A percentile compares a stretch with the other conserved stretches of the same genome.
These are phyloP conservation scores for Pythium apleroticum DNA, from an alignment of 352 stramenopile species.

Conservation along the genomic window DNA sequence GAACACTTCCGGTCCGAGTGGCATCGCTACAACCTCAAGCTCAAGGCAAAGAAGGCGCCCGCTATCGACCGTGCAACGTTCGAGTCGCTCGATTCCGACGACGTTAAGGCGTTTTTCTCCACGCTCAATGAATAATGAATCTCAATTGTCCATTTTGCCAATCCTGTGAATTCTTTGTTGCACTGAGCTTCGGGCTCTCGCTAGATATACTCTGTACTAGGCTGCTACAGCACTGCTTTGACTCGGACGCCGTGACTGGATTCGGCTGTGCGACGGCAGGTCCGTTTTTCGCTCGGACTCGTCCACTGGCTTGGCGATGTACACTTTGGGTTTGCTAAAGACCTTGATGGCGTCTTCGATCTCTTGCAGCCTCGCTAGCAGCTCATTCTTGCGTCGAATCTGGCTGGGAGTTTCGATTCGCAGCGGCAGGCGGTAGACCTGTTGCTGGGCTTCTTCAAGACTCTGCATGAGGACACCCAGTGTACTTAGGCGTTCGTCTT, in stretches of 20 bases:
- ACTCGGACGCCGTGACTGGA: slow-evolving; percentile 15
- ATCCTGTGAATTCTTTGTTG: not conserved
- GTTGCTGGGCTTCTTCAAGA: slow-evolving; percentile 50
- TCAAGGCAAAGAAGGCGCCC: slow-evolving; percentile 90
- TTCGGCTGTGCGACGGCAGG: not conserved
- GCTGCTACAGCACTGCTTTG: slow-evolving; percentile 17
- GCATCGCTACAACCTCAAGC: slow-evolving; percentile 97
- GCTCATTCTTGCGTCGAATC: slow-evolving; percentile 74
- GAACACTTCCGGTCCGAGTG: slow-evolving; percentile 96
- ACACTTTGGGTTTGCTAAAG: slow-evolving; percentile 86
- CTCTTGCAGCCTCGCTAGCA: slow-evolving; percentile 83
- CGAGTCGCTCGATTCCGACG: slow-evolving; percentile 44
- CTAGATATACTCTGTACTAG: too few relatives aligned
- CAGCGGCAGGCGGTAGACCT: slow-evolving; percentile 79
- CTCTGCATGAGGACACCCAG: slow-evolving; percentile 65
- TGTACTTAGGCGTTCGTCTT: slow-evolving; percentile 78
- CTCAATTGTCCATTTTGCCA: slow-evolving; percentile 1
- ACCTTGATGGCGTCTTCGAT: slow-evolving; percentile 91
- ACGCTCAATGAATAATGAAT: slow-evolving; percentile 55
- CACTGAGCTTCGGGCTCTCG: too few relatives aligned
- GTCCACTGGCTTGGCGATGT: slow-evolving; percentile 50
- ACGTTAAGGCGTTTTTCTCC: slow-evolving; percentile 67
- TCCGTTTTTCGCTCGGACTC: slow-evolving; percentile 17
- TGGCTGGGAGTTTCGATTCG: slow-evolving; percentile 84
- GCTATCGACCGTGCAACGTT: slow-evolving; percentile 77